Percentiles rank a stretch among this genome's conserved stretches.
Evolutionary conservation across 306 rosid genomes (phyloP).

Genomic region (Parietaria judaica): DNA sequence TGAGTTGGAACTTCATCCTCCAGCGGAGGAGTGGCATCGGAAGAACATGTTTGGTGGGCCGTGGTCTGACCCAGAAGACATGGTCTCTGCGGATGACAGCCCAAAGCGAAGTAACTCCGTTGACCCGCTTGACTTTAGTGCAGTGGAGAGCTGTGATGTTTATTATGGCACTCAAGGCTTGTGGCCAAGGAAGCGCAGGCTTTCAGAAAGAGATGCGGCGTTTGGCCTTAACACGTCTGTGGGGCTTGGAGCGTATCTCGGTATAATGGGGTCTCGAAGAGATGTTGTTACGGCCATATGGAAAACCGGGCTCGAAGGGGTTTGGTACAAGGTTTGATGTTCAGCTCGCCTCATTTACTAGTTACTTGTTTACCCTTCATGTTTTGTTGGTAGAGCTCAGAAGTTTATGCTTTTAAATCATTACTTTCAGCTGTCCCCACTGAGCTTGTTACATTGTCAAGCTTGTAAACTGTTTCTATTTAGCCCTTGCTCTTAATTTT

Average conservation of each 20-base stretch:
- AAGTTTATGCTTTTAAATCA: not conserved
- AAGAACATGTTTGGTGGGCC: constrained; percentile 84
- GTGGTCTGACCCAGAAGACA: constrained; percentile 66
- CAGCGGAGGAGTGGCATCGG: constrained; percentile 96
- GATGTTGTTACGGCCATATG: constrained; percentile 93
- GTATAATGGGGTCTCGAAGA: constrained; percentile 99
- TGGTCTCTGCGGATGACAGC: constrained; percentile 44
- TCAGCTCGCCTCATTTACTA: constrained; percentile 10
- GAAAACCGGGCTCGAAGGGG: constrained; percentile 98
- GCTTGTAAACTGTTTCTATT: not conserved
- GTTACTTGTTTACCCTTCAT: not conserved
- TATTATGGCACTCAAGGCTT: constrained; percentile 53
- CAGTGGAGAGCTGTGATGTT: constrained; percentile 49
- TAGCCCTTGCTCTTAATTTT: constrained; percentile 3
- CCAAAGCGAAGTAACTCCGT: constrained; percentile 51
- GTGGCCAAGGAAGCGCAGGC: constrained; percentile 98
- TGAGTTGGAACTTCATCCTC: constrained; percentile 92
- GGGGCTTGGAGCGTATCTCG: constrained; percentile 91
- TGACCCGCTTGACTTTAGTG: constrained; percentile 51
- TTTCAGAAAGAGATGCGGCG: constrained; percentile 99
- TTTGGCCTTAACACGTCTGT: constrained; percentile 94
- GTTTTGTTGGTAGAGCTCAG: not conserved
- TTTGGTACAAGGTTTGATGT: constrained; percentile 86
- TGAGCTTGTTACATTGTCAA: too few species aligned
- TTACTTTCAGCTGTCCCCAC: not conserved